Evolutionary conservation across 2,329 filamentous ascomycete genomes (phyloP).

Genomic region (Xylaria sp.): DNA sequence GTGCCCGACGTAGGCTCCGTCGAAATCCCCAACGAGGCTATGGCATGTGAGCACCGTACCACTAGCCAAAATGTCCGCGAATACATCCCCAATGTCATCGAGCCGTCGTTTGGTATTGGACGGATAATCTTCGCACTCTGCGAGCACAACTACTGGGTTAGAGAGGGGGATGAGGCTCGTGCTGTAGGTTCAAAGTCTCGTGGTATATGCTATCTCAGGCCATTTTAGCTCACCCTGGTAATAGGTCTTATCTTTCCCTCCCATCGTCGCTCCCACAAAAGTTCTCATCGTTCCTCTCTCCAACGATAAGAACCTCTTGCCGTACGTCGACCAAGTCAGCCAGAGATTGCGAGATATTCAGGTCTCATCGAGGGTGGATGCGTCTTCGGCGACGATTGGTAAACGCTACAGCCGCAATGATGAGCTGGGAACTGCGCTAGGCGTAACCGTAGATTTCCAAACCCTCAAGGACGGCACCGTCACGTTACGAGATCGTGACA

Average conservation of each 20-base stretch:
- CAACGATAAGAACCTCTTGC: neutral
- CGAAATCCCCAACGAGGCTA: conserved; percentile 80
- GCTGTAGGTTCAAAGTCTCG: neutral
- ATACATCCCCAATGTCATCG: conserved; percentile 95
- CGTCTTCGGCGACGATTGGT: conserved; percentile 90
- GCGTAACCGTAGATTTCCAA: conserved; percentile 96
- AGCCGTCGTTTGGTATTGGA: conserved; percentile 97
- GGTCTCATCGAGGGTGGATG: conserved; percentile 86
- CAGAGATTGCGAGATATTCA: conserved; percentile 54
- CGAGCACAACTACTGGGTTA: neutral
- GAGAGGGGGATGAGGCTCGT: neutral
- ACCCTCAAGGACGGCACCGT: conserved; percentile 87
- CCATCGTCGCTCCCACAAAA: neutral
- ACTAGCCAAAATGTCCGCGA: conserved; percentile 86
- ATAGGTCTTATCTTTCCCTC: neutral
- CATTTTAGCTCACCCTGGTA: neutral
- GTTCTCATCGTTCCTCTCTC: neutral
- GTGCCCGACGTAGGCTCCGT: conserved; percentile 73
- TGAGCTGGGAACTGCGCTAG: conserved; percentile 92
- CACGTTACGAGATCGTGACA: conserved; percentile 90
- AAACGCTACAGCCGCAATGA: conserved; percentile 96
- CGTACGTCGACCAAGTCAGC: conserved; percentile 72
- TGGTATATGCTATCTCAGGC: neutral
- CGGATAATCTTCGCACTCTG: conserved; percentile 74
- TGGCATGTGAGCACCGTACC: conserved; percentile 86